Evolutionary conservation across 2,329 filamentous ascomycete species (phyloP).

Genomic region (Herpotrichia juniperi): DNA sequence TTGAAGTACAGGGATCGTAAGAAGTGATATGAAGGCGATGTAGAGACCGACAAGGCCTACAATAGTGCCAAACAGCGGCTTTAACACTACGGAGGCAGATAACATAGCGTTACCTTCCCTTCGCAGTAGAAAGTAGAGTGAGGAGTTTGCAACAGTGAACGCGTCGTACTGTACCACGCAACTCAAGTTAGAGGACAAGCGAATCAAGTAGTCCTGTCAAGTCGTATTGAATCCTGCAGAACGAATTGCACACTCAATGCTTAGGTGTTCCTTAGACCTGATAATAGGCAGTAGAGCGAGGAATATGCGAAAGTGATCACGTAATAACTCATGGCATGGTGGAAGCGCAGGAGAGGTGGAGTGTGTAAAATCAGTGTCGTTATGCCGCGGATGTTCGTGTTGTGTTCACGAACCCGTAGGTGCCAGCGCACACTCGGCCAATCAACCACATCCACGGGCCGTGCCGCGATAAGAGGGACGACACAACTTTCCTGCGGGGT

Average conservation of each 20-base stretch:
- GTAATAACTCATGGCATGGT: too few species aligned
- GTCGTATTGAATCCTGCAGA: too few species aligned
- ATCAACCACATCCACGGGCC: neutral
- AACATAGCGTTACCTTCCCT: constrained; percentile 19
- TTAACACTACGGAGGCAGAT: constrained; percentile 24
- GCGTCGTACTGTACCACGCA: too few species aligned
- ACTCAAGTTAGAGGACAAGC: too few species aligned
- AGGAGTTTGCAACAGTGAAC: too few species aligned
- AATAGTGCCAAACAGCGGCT: constrained; percentile 26
- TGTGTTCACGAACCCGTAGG: neutral
- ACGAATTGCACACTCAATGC: too few species aligned
- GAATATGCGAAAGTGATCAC: neutral
- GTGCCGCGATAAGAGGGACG: neutral
- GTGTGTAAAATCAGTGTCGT: neutral
- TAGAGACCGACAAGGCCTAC: constrained; percentile 40
- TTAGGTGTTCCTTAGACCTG: too few species aligned
- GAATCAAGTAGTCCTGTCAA: too few species aligned
- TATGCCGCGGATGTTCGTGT: neutral
- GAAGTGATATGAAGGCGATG: constrained; percentile 52
- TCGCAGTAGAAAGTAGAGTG: too few species aligned
- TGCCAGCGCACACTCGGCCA: neutral
- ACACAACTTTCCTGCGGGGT: too few species aligned
- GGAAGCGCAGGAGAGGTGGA: too few species aligned
- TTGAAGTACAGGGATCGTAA: constrained; percentile 57
- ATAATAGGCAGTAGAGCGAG: neutral